A percentile compares a stretch with the other conserved stretches of the same genome.
phyloP scores from a whole-genome alignment of 1,284 basidiomycete genomes.

The Coniferiporia sulphurascens region DNA sequence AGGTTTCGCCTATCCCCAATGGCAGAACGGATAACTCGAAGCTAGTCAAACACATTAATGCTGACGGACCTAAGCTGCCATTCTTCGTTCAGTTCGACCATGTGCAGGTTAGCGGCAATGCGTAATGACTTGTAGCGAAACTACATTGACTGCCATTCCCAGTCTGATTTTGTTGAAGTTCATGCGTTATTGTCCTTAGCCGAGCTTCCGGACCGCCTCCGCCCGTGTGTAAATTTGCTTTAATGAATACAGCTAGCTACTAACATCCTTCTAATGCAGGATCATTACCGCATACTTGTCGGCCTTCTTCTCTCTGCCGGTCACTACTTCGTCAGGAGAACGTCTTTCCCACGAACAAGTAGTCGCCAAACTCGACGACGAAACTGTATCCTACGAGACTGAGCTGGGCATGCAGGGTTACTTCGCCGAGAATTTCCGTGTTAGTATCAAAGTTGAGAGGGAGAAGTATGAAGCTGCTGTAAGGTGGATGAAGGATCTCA shows the following conservation, averaged over 20 bases:
- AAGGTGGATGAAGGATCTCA: conserved; percentile 84
- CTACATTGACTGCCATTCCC: conserved; percentile 3
- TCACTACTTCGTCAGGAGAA: conserved; percentile 68
- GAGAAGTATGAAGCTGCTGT: conserved; percentile 79
- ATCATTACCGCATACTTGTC: conserved; percentile 81
- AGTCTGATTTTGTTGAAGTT: conserved; percentile 91
- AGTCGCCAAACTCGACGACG: conserved; percentile 84
- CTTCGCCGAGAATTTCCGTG: conserved; percentile 73
- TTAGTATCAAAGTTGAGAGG: conserved; percentile 83
- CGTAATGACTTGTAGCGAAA: neutral
- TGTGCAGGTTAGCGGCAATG: conserved; percentile 54
- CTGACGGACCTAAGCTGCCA: conserved; percentile 67
- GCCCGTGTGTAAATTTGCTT: conserved; percentile 53
- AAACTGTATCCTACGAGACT: conserved; percentile 86
- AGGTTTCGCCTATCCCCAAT: conserved; percentile 33
- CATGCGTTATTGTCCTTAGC: conserved; percentile 77
- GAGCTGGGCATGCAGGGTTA: conserved; percentile 64
- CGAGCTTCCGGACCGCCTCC: conserved; percentile 64
- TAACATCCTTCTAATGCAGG: conserved; percentile 33
- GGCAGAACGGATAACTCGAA: conserved; percentile 29
- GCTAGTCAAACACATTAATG: conserved; percentile 64
- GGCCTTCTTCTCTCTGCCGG: conserved; percentile 87
- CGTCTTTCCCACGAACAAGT: conserved; percentile 84
- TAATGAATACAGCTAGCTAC: conserved; percentile 10
- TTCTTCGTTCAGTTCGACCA: conserved; percentile 93